phyloP scores from a whole-genome alignment of 228 moss, liverwort and hornwort species.

The Sphagnum magellanicum region DNA sequence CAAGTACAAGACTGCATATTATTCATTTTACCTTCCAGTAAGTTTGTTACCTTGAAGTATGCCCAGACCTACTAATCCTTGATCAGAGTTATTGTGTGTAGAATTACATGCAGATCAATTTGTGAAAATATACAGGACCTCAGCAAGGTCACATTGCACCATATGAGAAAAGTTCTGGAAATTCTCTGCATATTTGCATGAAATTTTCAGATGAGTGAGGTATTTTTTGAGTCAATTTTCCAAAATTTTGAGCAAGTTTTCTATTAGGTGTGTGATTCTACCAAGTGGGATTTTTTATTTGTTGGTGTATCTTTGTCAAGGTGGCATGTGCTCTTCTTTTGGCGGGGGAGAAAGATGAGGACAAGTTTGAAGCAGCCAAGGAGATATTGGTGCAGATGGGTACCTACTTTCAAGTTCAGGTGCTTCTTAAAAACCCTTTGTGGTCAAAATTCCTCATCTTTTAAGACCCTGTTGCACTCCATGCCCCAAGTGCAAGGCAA shows the following conservation, averaged over 20 bases:
- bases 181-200: too few relatives aligned
- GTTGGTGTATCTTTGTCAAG: slow-evolving; percentile 17
- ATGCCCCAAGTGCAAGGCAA: neutral
- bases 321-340: slow-evolving; percentile 90
- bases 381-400: slow-evolving; percentile 89
- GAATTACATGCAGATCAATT: too few relatives aligned
- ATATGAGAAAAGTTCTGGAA: too few relatives aligned
- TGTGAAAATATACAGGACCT: too few relatives aligned
- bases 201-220: too few relatives aligned
- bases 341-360: slow-evolving; percentile 60
- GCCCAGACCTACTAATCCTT: neutral
- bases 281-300: neutral
- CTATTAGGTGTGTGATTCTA: too few relatives aligned
- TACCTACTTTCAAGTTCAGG: slow-evolving; percentile 97
- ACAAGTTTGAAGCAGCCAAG: slow-evolving; percentile 71
- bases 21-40: slow-evolving; percentile 96
- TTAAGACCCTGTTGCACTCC: too few relatives aligned
- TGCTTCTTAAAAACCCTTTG: slow-evolving; percentile 5
- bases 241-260: too few relatives aligned
- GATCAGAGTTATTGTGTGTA: too few relatives aligned
- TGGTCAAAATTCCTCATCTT: too few relatives aligned
- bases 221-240: too few relatives aligned
- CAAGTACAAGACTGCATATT: slow-evolving; percentile 93
- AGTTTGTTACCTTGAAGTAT: slow-evolving; percentile 16
- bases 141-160: too few relatives aligned